Conservation (phyloP, 768 basidiomycete genomes). For the Lactarius indigo region DNA sequence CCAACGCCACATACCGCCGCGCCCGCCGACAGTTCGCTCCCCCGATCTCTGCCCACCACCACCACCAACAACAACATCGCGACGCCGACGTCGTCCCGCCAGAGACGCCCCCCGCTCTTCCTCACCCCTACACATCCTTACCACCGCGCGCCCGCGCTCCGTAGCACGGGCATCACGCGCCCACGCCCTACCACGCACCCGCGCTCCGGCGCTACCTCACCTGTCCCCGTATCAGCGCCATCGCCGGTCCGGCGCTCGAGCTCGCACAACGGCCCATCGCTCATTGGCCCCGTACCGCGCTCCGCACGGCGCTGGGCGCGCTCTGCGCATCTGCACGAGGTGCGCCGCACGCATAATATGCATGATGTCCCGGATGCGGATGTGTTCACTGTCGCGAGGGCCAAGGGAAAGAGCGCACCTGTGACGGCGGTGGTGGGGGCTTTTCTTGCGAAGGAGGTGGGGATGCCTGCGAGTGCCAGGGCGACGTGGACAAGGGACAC, state of each 20-base stretch:
- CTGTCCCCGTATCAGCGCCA: conserved; percentile 21
- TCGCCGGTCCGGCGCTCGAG: conserved; percentile 42
- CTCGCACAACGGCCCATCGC: conserved; percentile 39
- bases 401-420: background rate
- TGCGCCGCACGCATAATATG: conserved; percentile 33
- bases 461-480: background rate
- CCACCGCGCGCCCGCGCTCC: conserved; percentile 11
- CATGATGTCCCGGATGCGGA: background rate
- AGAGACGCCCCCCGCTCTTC: background rate
- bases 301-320: conserved; percentile 57
- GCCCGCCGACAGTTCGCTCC: background rate
- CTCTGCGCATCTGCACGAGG: conserved; percentile 67
- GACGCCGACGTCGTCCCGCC: conserved; percentile 9
- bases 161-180: background rate
- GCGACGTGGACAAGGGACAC: too few species aligned
- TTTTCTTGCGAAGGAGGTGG: background rate
- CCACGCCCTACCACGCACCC: background rate
- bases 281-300: conserved; percentile 39
- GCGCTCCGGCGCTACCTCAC: background rate
- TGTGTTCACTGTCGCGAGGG: background rate
- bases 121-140: background rate
- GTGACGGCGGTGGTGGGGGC: background rate
- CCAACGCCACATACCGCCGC: background rate
- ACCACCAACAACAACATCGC: background rate
- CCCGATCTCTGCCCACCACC: background rate